phyloP scores from a whole-genome alignment of 2,329 filamentous ascomycete genomes.

The Uncinocarpus reesii region DNA sequence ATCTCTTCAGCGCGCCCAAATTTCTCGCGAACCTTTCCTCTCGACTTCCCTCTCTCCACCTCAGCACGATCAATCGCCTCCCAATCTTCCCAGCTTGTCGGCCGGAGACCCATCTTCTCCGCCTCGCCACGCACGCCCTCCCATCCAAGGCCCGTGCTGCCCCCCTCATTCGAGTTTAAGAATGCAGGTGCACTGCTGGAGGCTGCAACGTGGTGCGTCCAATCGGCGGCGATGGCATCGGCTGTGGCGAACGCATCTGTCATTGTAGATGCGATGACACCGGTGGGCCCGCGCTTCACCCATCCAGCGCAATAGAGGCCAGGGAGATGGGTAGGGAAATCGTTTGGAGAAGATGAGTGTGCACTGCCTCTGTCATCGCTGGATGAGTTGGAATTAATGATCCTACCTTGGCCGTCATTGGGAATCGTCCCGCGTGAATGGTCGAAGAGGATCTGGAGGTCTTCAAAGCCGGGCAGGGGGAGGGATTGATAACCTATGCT shows the following conservation, averaged over 20 bases:
- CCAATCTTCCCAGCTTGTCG: constrained; percentile 80
- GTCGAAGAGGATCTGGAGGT: constrained; percentile 71
- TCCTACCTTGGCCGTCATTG: constrained; percentile 70
- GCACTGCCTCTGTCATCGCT: constrained; percentile 7
- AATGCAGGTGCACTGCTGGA: constrained; percentile 31
- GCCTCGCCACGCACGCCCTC: constrained; percentile 58
- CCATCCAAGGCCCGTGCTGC: constrained; percentile 55
- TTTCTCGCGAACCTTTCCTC: constrained; percentile 70
- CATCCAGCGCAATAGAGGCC: constrained; percentile 90
- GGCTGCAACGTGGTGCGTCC: constrained; percentile 36
- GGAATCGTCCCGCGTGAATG: constrained; percentile 61
- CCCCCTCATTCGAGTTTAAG: constrained; percentile 34
- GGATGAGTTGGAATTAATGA: constrained; percentile 35
- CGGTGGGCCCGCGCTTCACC: constrained; percentile 90
- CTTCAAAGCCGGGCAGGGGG: constrained; percentile 61
- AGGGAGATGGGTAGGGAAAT: constrained; percentile 40
- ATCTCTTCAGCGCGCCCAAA: constrained; percentile 49
- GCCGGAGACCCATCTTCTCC: constrained; percentile 45
- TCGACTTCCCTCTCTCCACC: constrained; percentile 50
- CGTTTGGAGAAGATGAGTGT: constrained; percentile 14
- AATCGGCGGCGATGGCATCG: constrained; percentile 73
- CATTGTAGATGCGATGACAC: constrained; percentile 94
- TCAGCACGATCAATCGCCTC: constrained; percentile 72
- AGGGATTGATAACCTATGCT: constrained; percentile 91
- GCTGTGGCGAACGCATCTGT: constrained; percentile 83